phyloP scores from a whole-genome alignment of 306 rosid species.

The Pterocarpus santalinus region DNA sequence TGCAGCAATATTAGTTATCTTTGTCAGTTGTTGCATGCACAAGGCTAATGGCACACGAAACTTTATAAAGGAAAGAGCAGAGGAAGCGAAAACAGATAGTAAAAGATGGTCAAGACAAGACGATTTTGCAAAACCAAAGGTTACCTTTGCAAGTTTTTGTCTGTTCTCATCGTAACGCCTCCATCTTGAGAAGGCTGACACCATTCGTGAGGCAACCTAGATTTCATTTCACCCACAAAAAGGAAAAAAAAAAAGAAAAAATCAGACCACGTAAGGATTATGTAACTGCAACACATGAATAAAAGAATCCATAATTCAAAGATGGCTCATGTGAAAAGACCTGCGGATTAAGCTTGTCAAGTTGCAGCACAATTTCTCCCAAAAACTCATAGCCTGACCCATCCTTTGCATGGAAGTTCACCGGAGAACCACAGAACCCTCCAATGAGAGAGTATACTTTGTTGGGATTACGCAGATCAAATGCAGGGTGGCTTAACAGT shows the following conservation, averaged over 20 bases:
- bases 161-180: slow-evolving; percentile 85
- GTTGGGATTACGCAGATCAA: slow-evolving; percentile 94
- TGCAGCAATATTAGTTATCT: background rate
- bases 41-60: background rate
- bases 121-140: background rate
- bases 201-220: slow-evolving; percentile 98
- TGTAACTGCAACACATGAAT: background rate
- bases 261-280: background rate
- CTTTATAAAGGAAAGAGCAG: background rate
- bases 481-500: slow-evolving; percentile 84
- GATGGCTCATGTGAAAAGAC: slow-evolving; percentile 50
- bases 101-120: background rate
- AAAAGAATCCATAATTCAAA: slow-evolving; percentile 18
- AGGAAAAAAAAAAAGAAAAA: background rate
- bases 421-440: slow-evolving; percentile 87
- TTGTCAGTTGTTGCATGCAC: background rate
- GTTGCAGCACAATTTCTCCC: slow-evolving; percentile 84
- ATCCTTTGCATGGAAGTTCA: slow-evolving; percentile 94
- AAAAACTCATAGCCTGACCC: slow-evolving; percentile 93
- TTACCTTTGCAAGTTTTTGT: slow-evolving; percentile 88
- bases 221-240: slow-evolving; percentile 4
- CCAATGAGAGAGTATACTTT: slow-evolving; percentile 97
- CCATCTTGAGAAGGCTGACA: slow-evolving; percentile 97
- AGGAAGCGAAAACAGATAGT: background rate
- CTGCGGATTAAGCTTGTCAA: slow-evolving; percentile 95